phyloP scores from a whole-genome alignment of 2,329 filamentous ascomycete genomes.

The Fusarium secorum region DNA sequence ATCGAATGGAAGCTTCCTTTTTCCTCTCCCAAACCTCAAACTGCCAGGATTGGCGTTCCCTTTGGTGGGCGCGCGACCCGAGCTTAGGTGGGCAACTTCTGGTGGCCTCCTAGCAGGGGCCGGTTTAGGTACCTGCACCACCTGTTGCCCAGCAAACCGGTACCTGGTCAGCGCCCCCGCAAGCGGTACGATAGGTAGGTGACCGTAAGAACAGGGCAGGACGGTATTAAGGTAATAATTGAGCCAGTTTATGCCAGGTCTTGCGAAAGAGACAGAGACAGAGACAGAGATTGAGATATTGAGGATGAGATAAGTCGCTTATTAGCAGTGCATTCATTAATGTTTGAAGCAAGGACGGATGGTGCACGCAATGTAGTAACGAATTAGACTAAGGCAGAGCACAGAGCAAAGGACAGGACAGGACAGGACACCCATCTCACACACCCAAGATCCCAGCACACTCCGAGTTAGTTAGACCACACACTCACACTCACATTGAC shows the following conservation, averaged over 20 bases:
- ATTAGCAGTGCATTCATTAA: not conserved
- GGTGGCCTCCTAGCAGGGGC: conserved; percentile 35
- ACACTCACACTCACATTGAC: not conserved
- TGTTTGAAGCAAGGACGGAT: not conserved
- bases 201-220: conserved; percentile 25
- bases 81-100: conserved; percentile 29
- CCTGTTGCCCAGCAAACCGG: conserved; percentile 30
- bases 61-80: conserved; percentile 20
- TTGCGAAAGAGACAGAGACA: not conserved
- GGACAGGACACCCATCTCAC: not conserved
- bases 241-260: not conserved
- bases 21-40: not conserved
- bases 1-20: conserved; percentile 30
- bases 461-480: not conserved
- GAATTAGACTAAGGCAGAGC: not conserved
- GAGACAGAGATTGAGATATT: not conserved
- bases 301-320: conserved; percentile 3
- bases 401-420: not conserved
- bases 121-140: conserved; percentile 28
- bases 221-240: not conserved
- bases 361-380: not conserved
- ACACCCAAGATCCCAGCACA: conserved; percentile 21
- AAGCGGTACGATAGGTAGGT: conserved; percentile 21
- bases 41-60: not conserved
- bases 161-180: conserved; percentile 32